Evolutionary conservation across 805 yeast genomes (phyloP).

Genomic region (Wickerhamiella shivajii): DNA sequence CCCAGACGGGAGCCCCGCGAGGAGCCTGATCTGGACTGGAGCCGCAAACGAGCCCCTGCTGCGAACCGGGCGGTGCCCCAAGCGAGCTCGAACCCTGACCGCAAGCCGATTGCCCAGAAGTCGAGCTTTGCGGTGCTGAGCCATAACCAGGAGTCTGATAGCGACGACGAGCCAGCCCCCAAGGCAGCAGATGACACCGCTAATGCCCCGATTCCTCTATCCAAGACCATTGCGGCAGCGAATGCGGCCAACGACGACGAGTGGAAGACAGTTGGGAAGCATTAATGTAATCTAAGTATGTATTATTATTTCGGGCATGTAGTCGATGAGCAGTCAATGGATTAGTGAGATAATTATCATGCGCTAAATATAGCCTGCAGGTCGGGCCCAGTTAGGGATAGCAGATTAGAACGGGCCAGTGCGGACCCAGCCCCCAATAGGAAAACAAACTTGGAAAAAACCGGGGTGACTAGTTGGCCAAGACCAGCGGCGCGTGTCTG

Average conservation of each 20-base stretch:
- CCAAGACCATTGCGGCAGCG: constrained; percentile 1
- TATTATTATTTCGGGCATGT: background rate
- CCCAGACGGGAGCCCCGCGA: constrained; percentile 24
- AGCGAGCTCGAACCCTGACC: no score
- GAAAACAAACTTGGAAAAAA: no score
- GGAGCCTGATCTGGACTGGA: no score
- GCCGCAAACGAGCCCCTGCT: no score
- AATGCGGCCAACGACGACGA: background rate
- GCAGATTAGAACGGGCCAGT: background rate
- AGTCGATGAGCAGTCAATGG: background rate
- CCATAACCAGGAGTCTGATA: no score
- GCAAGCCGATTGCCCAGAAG: no score
- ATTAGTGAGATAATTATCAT: no score
- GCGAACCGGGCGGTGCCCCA: no score
- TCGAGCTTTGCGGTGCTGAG: no score
- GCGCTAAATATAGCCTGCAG: no score
- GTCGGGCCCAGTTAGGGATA: background rate
- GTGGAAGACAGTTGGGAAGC: background rate
- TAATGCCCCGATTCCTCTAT: background rate
- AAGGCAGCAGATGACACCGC: no score
- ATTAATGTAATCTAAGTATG: background rate
- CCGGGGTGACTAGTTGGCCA: background rate
- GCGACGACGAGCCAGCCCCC: no score
- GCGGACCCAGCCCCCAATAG: background rate
- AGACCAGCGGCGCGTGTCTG: background rate